These are phyloP conservation scores for Stagonosporopsis tanaceti DNA, from an alignment of 2,329 filamentous ascomycete genomes.

Conservation along the genomic window DNA sequence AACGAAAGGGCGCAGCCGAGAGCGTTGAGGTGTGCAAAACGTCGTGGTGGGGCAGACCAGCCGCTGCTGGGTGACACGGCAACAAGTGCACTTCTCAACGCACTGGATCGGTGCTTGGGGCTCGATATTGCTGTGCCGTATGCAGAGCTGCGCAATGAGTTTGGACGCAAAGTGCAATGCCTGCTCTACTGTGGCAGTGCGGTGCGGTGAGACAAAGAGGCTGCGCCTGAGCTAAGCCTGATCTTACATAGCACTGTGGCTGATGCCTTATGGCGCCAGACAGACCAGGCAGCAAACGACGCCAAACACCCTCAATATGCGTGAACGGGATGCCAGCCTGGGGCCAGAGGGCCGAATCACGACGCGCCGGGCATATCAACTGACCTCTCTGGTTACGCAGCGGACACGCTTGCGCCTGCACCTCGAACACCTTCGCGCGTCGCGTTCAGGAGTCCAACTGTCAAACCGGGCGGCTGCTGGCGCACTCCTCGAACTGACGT, in stretches of 20 bases:
- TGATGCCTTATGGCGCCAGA: constrained; percentile 19
- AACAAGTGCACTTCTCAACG: constrained; percentile 6
- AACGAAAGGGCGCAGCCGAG: constrained; percentile 12
- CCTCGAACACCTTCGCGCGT: constrained; percentile 27
- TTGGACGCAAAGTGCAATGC: constrained; percentile 17
- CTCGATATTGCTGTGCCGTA: constrained; percentile 3
- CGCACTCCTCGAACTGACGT: constrained; percentile 21
- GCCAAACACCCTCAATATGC: constrained; percentile 20
- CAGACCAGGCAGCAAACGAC: constrained; percentile 27
- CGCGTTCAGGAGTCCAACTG: constrained; percentile 30
- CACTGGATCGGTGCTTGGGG: constrained; percentile 1
- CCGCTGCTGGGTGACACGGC: not conserved
- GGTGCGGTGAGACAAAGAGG: constrained; percentile 32
- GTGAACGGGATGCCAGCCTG: constrained; percentile 28
- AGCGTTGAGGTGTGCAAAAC: not conserved
- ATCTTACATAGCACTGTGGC: constrained; percentile 25
- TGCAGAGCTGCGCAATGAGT: constrained; percentile 8
- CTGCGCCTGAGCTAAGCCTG: constrained; percentile 5
- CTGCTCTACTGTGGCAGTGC: constrained; percentile 37
- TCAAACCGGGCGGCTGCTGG: constrained; percentile 36
- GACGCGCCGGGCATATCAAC: constrained; percentile 11
- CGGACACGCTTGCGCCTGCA: constrained; percentile 6
- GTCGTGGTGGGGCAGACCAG: constrained; percentile 5
- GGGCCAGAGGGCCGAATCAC: constrained; percentile 31
- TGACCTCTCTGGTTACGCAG: constrained; percentile 25